Evolutionary conservation across 2,329 filamentous ascomycete species (phyloP).

Genomic region (Pseudogymnoascus sp.): DNA sequence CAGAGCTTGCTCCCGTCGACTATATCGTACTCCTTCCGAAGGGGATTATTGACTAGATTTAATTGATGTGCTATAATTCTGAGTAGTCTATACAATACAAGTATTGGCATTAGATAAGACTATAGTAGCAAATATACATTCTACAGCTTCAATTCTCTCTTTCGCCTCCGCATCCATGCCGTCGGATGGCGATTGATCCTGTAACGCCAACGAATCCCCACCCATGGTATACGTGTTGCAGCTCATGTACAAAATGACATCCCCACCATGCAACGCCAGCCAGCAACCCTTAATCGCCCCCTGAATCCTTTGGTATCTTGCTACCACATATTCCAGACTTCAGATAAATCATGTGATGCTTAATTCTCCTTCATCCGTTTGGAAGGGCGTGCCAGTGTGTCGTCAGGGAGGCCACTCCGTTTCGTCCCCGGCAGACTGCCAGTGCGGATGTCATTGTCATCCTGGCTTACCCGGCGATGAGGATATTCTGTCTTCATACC

Average conservation of each 20-base stretch:
- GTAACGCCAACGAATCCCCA: background rate
- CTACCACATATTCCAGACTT: background rate
- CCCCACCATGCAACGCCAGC: background rate
- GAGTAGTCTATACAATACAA: background rate
- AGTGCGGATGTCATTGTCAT: slow-evolving; percentile 93
- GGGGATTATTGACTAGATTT: slow-evolving; percentile 47
- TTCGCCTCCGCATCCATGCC: background rate
- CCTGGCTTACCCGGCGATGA: slow-evolving; percentile 79
- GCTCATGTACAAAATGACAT: background rate
- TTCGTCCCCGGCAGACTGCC: slow-evolving; percentile 87
- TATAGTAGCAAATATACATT: background rate
- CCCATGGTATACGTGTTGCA: background rate
- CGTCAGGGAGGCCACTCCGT: slow-evolving; percentile 77
- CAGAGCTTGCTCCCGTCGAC: slow-evolving; percentile 60
- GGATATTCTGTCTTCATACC: slow-evolving; percentile 85
- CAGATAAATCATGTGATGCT: background rate
- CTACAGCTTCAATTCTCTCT: background rate
- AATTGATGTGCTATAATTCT: background rate
- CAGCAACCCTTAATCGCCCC: background rate
- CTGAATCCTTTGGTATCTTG: background rate
- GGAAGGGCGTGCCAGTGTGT: slow-evolving; percentile 56
- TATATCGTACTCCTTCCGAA: slow-evolving; percentile 57
- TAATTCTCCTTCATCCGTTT: slow-evolving; percentile 55
- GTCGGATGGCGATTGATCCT: background rate
- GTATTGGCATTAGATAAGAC: background rate